Conservation (phyloP, 139 green algal species). For the Edaphochlamys debaryana region DNA sequence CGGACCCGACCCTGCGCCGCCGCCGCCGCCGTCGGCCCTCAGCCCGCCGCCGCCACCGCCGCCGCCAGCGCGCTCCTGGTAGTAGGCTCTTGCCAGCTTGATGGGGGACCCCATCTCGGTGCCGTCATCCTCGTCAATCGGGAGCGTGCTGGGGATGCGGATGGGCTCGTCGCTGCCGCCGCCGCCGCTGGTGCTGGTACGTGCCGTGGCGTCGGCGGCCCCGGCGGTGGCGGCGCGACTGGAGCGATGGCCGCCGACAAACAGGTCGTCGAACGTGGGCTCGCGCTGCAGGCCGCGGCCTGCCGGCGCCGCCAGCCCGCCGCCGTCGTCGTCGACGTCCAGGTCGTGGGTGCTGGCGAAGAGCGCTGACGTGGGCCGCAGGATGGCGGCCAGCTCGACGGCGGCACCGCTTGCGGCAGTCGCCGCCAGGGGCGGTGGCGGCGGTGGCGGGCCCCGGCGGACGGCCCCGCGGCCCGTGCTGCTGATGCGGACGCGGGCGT, state of each 20-base stretch:
- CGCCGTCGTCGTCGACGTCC: background rate
- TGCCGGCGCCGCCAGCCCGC: background rate
- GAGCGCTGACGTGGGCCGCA: background rate
- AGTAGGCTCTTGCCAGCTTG: background rate
- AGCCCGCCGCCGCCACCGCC: background rate
- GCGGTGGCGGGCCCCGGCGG: background rate
- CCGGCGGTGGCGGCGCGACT: too few relatives aligned
- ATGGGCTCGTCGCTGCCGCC: too few relatives aligned
- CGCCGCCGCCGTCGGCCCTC: too few relatives aligned
- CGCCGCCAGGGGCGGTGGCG: too few relatives aligned
- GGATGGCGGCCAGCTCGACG: background rate
- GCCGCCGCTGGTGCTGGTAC: too few relatives aligned
- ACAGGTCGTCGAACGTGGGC: background rate
- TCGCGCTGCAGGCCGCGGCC: background rate
- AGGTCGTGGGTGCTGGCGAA: background rate
- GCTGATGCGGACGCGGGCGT: background rate
- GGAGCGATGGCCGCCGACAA: background rate
- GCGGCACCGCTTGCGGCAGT: background rate
- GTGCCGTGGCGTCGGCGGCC: too few relatives aligned
- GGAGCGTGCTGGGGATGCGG: too few relatives aligned
- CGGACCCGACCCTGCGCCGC: background rate
- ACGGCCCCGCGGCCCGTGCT: constrained; percentile 8
- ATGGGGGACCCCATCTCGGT: background rate
- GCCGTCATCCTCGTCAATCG: background rate
- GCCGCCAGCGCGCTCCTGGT: background rate